Evolutionary conservation across 2,329 filamentous ascomycete species (phyloP), one percentile per base, ranked within the genome.

Genomic region (Phialophora expanda): DNA sequence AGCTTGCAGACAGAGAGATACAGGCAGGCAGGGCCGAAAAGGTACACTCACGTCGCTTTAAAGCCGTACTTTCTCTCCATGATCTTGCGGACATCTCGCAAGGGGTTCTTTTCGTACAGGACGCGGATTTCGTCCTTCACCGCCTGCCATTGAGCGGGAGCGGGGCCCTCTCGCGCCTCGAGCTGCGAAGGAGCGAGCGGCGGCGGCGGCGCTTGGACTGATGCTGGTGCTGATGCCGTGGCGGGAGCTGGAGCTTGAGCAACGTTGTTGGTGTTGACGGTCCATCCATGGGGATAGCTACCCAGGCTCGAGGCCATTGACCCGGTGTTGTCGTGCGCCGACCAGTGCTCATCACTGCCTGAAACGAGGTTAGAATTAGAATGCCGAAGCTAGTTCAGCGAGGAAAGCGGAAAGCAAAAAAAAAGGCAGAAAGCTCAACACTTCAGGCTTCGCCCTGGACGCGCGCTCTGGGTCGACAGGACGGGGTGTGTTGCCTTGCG

Each of bases 51-150:
- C 71, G 71, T 73, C 38, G 71, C 71, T 46, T 65, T 64, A 62
- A 73, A 73, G 34, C 69, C 69, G 62, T 70, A 64, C 26, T 56
- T 66, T 28, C 69, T 60, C 51, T 70, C 68, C 50, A 71, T 58
- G 30, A 69, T 70, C 48, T 50, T 68, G 38, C 58, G 70, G 57
- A 71, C 70, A 61, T 69, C 64, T 61, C 66, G 64, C 60, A 71
- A 65, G n/a, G 70, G 70, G 57, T 66, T 66, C 32, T 69, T 67
- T 26, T 70, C 62, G 62, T 71, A 71, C 50, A 71, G 58, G 3
- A 62, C 26, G 51, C 68, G 56, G 58, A 71, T 71, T 32, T 69
- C 66, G 54, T 71, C 69, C 56, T 65, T 71, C 60, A 66, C 65
- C 65, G 69, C 69, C 56, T 69, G 65, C 69, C 69, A 71, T 56